A percentile compares a stretch with the other conserved stretches of the same genome.
phyloP scores from a whole-genome alignment of 2,329 filamentous ascomycete species.

The Hortaea sp. region DNA sequence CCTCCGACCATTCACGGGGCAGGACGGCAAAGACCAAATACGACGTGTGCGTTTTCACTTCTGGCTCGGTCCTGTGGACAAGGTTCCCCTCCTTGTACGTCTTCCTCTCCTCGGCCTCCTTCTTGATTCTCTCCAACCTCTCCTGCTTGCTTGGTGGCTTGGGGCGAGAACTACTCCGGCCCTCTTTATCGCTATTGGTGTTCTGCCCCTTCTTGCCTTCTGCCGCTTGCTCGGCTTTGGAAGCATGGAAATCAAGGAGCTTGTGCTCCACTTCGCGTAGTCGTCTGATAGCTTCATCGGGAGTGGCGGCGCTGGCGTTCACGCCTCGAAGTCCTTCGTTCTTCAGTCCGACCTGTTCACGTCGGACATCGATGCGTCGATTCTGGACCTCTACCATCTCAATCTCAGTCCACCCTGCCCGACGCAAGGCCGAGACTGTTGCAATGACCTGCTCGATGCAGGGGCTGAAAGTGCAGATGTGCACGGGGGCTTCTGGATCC shows the following conservation, averaged over 20 bases:
- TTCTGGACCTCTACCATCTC: constrained; percentile 86
- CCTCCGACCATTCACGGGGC: constrained; percentile 74
- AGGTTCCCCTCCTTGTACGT: constrained; percentile 67
- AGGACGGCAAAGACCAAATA: constrained; percentile 89
- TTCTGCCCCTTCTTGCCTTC: constrained; percentile 34
- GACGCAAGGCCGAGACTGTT: constrained; percentile 71
- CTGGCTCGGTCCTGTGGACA: constrained; percentile 70
- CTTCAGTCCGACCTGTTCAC: constrained; percentile 68
- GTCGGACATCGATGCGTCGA: constrained; percentile 66
- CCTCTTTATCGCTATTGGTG: constrained; percentile 2
- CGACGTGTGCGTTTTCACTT: constrained; percentile 93
- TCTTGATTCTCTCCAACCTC: constrained; percentile 23
- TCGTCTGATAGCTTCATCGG: constrained; percentile 66
- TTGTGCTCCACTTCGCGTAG: constrained; percentile 64
- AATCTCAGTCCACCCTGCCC: constrained; percentile 80
- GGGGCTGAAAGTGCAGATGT: constrained; percentile 90
- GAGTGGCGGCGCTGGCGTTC: constrained; percentile 60
- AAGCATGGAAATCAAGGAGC: constrained; percentile 54
- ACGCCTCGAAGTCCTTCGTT: constrained; percentile 57
- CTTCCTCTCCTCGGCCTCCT: constrained; percentile 36
- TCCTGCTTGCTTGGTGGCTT: constrained; percentile 18
- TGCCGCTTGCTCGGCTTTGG: constrained; percentile 18
- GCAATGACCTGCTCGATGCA: constrained; percentile 93
- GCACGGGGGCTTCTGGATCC: constrained; percentile 58
- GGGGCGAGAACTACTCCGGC: background rate